Evolutionary conservation across 2,329 filamentous ascomycete species (phyloP).

Genomic region (Clarireedia hainanense): DNA sequence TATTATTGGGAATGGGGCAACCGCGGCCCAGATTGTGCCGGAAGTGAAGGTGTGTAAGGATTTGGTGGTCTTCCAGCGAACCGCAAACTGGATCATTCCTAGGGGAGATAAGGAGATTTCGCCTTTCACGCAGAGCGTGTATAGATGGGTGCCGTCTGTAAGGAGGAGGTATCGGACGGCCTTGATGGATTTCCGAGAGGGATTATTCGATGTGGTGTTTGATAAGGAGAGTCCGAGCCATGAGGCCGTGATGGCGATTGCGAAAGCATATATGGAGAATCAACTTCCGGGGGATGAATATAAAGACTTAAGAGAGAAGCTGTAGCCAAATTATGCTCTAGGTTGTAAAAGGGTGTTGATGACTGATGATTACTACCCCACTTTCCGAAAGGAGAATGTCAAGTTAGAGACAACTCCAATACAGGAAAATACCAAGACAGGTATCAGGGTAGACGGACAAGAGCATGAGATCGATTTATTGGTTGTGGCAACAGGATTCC

Average conservation of each 20-base stretch:
- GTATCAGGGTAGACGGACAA: constrained; percentile 37
- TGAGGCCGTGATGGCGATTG: constrained; percentile 17
- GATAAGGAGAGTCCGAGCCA: constrained; percentile 31
- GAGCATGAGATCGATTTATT: constrained; percentile 45
- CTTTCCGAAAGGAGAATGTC: constrained; percentile 39
- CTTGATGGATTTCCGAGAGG: constrained; percentile 34
- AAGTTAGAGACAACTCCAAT: constrained; percentile 44
- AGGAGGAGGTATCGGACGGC: constrained; percentile 41
- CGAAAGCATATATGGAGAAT: constrained; percentile 31
- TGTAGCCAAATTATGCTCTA: constrained; percentile 44
- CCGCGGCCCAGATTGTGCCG: constrained; percentile 50
- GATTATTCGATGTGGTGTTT: too few relatives aligned
- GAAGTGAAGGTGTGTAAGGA: constrained; percentile 43
- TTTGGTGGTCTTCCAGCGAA: constrained; percentile 48
- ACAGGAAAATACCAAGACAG: constrained; percentile 36
- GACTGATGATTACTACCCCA: constrained; percentile 47
- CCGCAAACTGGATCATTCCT: constrained; percentile 51
- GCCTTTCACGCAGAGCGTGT: constrained; percentile 9
- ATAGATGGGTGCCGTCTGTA: constrained; percentile 39
- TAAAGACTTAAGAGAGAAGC: constrained; percentile 40
- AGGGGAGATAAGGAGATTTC: constrained; percentile 41
- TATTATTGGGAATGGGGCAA: constrained; percentile 53
- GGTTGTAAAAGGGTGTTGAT: constrained; percentile 50
- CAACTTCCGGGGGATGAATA: constrained; percentile 35
- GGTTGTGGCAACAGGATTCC: constrained; percentile 50